Base-by-base conservation (phyloP, 2,329 filamentous ascomycete genomes). In the Aspergillus fijiensis region DNA sequence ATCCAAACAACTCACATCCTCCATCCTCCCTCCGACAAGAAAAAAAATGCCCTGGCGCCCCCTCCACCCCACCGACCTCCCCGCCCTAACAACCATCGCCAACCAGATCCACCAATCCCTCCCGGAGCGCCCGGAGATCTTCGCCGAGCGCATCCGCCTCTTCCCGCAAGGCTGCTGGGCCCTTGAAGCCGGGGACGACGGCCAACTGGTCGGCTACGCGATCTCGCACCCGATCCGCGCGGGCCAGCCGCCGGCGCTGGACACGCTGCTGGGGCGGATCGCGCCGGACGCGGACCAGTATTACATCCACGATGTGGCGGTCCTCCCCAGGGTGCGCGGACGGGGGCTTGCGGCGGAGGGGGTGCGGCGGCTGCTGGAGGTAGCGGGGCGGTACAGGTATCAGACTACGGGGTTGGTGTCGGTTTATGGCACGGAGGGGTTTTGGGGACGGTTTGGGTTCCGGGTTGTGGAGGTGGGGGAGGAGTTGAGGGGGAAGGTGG, bases 251-350 rank as follows among this genome's bases (percentile, higher is more conserved):
- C 58, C 58, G 0, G 49, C 54, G 2, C 45, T 60, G 9, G 29
- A 57, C 29, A 50, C 16, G 25, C 42, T 60, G 21, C 54, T 60
- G 6, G 49, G 49, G 1, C 31, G 39, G 12, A 57, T 56, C 45
- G 14, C 58, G 10, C 10, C 21, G 12, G 31, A 57, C 5, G 58
- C 58, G 23, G 27, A 55, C 48, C 35, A 51, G 49, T 60, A 53
- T 29, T 60, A 60, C 16, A 60, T 60, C 42, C 58, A 60, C 31
- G 58, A 60, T 33, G 31, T 60, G 11, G 58, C 58, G 9, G 35
- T 60, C 49, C 21, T 50, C 27, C 54, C 58, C 7, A 14, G 6
- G 9, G 19, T 23, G 2, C 29, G 50, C 14, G 58, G 58, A 10
- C 12, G 23, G 3, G 53, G 49, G 5, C 54, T 57, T 10, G 58